phyloP scores from a whole-genome alignment of 768 basidiomycete species.

The Cyathus striatus region DNA sequence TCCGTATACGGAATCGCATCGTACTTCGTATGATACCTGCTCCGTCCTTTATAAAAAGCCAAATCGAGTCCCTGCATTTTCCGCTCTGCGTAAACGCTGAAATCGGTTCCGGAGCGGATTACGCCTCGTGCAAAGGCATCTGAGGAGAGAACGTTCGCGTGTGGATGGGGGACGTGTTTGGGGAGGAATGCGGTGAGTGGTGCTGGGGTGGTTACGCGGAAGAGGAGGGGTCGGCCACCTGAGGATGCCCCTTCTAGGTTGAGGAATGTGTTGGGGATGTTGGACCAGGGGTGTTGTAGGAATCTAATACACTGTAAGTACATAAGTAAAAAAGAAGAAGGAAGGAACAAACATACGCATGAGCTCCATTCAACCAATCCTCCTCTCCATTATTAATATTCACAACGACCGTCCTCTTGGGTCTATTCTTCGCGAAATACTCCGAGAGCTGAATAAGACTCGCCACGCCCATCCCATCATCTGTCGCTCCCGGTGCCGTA shows the following conservation, averaged over 20 bases:
- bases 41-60: constrained; percentile 72
- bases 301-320: constrained; percentile 49
- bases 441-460: constrained; percentile 63
- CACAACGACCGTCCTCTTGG: constrained; percentile 63
- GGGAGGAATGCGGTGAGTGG: constrained; percentile 49
- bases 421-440: constrained; percentile 43
- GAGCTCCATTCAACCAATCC: constrained; percentile 69
- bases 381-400: constrained; percentile 89
- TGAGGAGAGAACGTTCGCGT: constrained; percentile 63
- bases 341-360: constrained; percentile 34
- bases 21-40: constrained; percentile 72
- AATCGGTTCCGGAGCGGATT: constrained; percentile 72
- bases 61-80: constrained; percentile 72
- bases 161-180: constrained; percentile 54
- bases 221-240: constrained; percentile 75
- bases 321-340: background rate
- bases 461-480: constrained; percentile 71
- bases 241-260: constrained; percentile 81
- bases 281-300: constrained; percentile 71
- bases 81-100: constrained; percentile 51
- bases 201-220: constrained; percentile 61
- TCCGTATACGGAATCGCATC: constrained; percentile 60
- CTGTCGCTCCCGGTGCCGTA: constrained; percentile 69
- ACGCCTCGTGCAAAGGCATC: constrained; percentile 65
- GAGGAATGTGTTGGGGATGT: constrained; percentile 59